Evolutionary conservation across 352 stramenopile genomes (phyloP).

Genomic region (Globisporangium uncinulatum): DNA sequence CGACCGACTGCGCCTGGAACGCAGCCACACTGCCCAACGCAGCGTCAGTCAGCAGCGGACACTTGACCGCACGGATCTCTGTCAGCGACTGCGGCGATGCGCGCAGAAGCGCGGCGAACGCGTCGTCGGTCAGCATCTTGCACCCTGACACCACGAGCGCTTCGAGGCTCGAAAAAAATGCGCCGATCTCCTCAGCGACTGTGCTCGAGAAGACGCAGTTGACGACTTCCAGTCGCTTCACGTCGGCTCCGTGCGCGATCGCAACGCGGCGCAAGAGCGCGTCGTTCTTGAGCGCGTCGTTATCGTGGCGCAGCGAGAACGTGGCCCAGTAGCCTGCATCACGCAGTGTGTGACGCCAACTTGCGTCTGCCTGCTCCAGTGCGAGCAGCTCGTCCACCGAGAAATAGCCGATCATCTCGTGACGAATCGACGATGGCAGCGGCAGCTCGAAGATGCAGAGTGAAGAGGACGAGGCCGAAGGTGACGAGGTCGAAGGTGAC

Average conservation of each 20-base stretch:
- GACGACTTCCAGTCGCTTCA: constrained; percentile 34
- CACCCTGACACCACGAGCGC: constrained; percentile 51
- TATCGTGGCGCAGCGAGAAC: constrained; percentile 28
- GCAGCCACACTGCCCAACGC: constrained; percentile 20
- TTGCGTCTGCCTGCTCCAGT: constrained; percentile 34
- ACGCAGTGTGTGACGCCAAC: constrained; percentile 29
- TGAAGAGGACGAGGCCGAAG: not conserved
- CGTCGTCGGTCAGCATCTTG: constrained; percentile 39
- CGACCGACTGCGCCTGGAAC: constrained; percentile 27
- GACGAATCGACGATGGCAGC: constrained; percentile 23
- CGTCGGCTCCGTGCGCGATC: constrained; percentile 27
- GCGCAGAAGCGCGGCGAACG: constrained; percentile 30
- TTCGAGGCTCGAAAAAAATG: constrained; percentile 26
- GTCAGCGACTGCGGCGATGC: constrained; percentile 28
- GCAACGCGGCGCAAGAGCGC: constrained; percentile 25
- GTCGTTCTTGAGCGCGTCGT: constrained; percentile 21
- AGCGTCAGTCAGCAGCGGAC: constrained; percentile 40
- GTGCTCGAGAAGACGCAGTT: constrained; percentile 38
- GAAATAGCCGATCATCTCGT: constrained; percentile 46
- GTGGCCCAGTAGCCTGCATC: constrained; percentile 24
- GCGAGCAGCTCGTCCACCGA: constrained; percentile 41
- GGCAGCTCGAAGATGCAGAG: constrained; percentile 1
- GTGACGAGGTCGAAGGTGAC: not conserved
- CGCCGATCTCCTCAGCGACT: constrained; percentile 24
- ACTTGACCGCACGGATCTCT: constrained; percentile 47